Base-by-base conservation (phyloP, 2,329 filamentous ascomycete genomes). In the Leptosphaerulina australis region DNA sequence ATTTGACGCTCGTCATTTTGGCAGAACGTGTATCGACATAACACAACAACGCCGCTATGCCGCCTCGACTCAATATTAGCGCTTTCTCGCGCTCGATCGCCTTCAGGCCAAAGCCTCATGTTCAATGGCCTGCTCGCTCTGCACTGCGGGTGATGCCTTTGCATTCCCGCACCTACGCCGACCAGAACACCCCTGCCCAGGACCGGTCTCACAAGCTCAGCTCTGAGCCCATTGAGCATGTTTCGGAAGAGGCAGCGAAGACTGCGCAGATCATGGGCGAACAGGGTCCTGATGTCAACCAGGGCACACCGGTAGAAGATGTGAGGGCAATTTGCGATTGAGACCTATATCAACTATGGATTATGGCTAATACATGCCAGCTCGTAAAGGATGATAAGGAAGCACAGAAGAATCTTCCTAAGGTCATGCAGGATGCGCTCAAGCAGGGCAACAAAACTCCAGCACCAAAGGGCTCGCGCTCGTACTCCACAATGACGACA, bases 281-380 rank as follows among this genome's bases (percentile, higher is more conserved):
- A 44, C 71, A 79, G 46, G 78, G 81, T 20, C 86, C 85, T 15
- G 85, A 88, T 63, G 64, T 88, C 26, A 79, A 81, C 38, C 83
- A 87, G 66, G 85, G 85, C 12, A 85, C 85, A 39, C 84, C 85
- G 6, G 79, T 88, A 56, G 79, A 84, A 68, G 85, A 88, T 74
- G 86, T 87, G 66, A 49, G 61, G 14, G 12, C 10, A 5, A 28
- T 5, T 8, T 7, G 18, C 4, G 14, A 5, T 8, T 4, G 30
- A 3, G n/a, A n/a, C n/a, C n/a, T n/a, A n/a, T n/a, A n/a, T n/a
- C n/a, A 11, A 12, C 2, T 21, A 26, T 15, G 38, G 35, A 41
- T 17, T 21, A 40, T 6, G 22, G 21, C 56, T 65, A 36, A 69
- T 50, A 3, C 28, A 7, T 38, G 26, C 12, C 60, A 88, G 85